Evolutionary conservation across 2,329 filamentous ascomycete species (phyloP).

Genomic region (Cryphonectria radicalis): DNA sequence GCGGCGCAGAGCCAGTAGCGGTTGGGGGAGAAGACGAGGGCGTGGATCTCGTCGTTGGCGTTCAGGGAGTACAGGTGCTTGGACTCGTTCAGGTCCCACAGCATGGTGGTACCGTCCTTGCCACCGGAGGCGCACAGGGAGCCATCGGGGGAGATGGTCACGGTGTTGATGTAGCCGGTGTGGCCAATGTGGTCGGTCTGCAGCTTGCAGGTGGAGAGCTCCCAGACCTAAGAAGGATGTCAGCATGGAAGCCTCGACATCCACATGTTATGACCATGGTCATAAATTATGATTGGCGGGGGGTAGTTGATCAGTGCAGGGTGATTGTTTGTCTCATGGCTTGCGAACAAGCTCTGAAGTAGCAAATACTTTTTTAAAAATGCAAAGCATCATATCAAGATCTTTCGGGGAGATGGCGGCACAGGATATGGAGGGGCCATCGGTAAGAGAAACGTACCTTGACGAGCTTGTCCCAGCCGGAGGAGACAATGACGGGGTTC

Average conservation of each 20-base stretch:
- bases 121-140: conserved; percentile 98
- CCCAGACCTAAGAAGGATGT: conserved; percentile 79
- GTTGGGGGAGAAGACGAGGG: conserved; percentile 99
- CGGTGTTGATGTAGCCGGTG: conserved; percentile 99
- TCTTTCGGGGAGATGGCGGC: conserved; percentile 39
- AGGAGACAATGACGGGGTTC: conserved; percentile 99
- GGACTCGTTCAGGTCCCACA: conserved; percentile 99
- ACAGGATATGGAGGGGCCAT: conserved; percentile 18
- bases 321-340: conserved; percentile 99
- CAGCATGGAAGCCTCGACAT: conserved; percentile 31
- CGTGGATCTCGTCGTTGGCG: conserved; percentile 99
- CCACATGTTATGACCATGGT: too few relatives aligned
- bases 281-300: not conserved
- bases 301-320: conserved; percentile 72
- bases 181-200: conserved; percentile 99
- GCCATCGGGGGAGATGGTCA: conserved; percentile 99
- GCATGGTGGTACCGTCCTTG: conserved; percentile 99
- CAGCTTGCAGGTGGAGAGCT: conserved; percentile 98
- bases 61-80: conserved; percentile 99
- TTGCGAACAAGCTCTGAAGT: conserved; percentile 92
- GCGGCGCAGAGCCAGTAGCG: conserved; percentile 99
- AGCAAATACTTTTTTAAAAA: conserved; percentile 94
- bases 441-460: conserved; percentile 73
- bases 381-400: conserved; percentile 84
- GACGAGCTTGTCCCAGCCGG: conserved; percentile 99